These are phyloP conservation scores for Cardiosporidium cionae DNA, from an alignment of 169 alveolate genomes.

Conservation along the genomic window DNA sequence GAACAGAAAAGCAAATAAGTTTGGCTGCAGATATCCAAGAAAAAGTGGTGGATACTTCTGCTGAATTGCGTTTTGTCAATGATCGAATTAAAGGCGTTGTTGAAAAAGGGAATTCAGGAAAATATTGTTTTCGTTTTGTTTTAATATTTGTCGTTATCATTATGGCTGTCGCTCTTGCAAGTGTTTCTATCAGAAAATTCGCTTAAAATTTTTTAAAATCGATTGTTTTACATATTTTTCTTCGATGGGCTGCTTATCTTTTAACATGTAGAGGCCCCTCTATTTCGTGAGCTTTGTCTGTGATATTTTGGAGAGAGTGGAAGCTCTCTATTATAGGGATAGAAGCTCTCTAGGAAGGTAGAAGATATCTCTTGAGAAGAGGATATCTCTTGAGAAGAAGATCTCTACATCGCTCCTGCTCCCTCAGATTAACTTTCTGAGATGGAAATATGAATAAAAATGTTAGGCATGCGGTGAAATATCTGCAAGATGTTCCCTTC, in stretches of 20 bases:
- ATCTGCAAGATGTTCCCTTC: too few relatives aligned
- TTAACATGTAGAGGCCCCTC: not conserved
- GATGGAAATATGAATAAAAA: too few relatives aligned
- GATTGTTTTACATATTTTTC: not conserved
- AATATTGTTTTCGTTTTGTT: not conserved
- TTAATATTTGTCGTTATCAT: not conserved
- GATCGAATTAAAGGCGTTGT: not conserved
- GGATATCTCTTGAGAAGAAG: too few relatives aligned
- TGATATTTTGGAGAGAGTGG: not conserved
- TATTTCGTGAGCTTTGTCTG: not conserved
- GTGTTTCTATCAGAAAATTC: not conserved
- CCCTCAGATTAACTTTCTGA: too few relatives aligned
- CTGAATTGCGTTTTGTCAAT: too few relatives aligned
- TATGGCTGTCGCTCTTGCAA: not conserved
- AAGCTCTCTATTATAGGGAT: not conserved
- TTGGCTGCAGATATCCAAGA: too few relatives aligned
- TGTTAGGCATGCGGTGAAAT: too few relatives aligned
- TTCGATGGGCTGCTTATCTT: not conserved
- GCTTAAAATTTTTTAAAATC: not conserved
- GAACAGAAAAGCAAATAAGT: too few relatives aligned
- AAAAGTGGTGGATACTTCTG: too few relatives aligned
- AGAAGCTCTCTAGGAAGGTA: not conserved
- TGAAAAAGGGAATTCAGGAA: not conserved
- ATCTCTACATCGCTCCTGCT: too few relatives aligned
- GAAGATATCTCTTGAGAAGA: too few relatives aligned